phyloP scores from a whole-genome alignment of 306 rosid species.

The Malus sylvestris region DNA sequence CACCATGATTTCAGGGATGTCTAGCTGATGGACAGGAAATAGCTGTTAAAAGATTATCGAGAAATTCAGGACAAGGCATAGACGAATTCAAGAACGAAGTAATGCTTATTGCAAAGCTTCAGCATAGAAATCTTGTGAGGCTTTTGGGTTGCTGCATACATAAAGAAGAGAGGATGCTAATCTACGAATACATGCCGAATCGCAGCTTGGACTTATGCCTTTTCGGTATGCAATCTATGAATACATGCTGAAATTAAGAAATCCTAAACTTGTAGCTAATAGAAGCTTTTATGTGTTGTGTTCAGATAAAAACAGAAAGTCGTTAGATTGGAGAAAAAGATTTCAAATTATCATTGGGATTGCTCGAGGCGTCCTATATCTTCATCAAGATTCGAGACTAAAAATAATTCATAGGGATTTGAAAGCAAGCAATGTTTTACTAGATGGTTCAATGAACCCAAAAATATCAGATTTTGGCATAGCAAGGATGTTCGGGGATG shows the following conservation, averaged over 20 bases:
- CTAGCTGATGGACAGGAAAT: slow-evolving; percentile 22
- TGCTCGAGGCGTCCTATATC: slow-evolving; percentile 49
- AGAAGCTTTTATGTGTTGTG: background rate
- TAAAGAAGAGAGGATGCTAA: slow-evolving; percentile 54
- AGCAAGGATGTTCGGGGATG: slow-evolving; percentile 49
- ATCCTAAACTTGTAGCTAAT: background rate
- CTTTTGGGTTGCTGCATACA: slow-evolving; percentile 55
- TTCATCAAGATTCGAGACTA: slow-evolving; percentile 54
- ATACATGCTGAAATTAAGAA: background rate
- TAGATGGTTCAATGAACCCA: slow-evolving; percentile 39
- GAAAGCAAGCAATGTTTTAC: slow-evolving; percentile 47
- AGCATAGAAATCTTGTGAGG: slow-evolving; percentile 66
- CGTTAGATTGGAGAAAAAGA: slow-evolving; percentile 50
- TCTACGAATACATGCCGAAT: slow-evolving; percentile 63
- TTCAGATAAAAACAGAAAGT: slow-evolving; percentile 30
- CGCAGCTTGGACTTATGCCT: slow-evolving; percentile 50
- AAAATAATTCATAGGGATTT: slow-evolving; percentile 55
- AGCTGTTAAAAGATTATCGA: slow-evolving; percentile 61
- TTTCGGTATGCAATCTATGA: slow-evolving; percentile 38
- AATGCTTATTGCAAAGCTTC: slow-evolving; percentile 59
- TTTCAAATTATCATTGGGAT: slow-evolving; percentile 31
- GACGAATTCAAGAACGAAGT: slow-evolving; percentile 67
- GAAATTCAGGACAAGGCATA: slow-evolving; percentile 53
- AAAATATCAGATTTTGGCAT: slow-evolving; percentile 62
- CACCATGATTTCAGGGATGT: slow-evolving; percentile 10